A percentile compares a stretch with the other conserved stretches of the same genome.
Conservation (phyloP, 257 asterid genomes). For the Cynanchum wilfordii region DNA sequence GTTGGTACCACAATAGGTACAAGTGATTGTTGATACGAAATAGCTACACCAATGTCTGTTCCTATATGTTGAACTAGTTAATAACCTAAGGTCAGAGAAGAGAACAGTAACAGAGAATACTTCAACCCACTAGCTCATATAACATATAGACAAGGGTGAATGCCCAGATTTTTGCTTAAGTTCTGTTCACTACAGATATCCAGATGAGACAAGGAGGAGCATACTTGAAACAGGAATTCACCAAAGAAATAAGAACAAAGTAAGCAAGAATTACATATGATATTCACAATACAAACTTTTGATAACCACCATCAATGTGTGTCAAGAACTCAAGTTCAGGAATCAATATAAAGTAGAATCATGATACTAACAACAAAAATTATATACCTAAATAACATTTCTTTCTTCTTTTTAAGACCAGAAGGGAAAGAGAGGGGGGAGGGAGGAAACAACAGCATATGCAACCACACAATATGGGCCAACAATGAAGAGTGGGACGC, state of each 20-base stretch:
- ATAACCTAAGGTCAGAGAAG: constrained; percentile 1
- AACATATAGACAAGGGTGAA: constrained; percentile 2
- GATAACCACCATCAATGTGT: not conserved
- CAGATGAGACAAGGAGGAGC: not conserved
- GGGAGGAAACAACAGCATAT: constrained; percentile 29
- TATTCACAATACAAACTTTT: not conserved
- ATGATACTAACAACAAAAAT: not conserved
- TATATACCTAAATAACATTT: not conserved
- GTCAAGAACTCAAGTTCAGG: not conserved
- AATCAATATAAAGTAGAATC: not conserved
- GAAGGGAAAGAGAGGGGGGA: constrained; percentile 4
- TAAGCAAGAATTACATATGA: not conserved
- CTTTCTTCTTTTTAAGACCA: constrained; percentile 1
- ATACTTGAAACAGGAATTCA: not conserved
- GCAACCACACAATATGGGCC: constrained; percentile 56
- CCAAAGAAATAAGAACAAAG: not conserved
- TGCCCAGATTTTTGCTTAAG: constrained; percentile 1
- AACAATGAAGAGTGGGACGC: constrained; percentile 30
- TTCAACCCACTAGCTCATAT: constrained; percentile 3
- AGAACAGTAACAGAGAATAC: not conserved
- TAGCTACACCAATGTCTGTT: not conserved
- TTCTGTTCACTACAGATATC: not conserved
- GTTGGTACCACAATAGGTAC: not conserved
- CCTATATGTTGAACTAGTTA: not conserved
- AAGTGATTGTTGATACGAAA: not conserved